Conservation (phyloP, 2,329 filamentous ascomycete genomes). For the Neopestalotiopsis clavispora region DNA sequence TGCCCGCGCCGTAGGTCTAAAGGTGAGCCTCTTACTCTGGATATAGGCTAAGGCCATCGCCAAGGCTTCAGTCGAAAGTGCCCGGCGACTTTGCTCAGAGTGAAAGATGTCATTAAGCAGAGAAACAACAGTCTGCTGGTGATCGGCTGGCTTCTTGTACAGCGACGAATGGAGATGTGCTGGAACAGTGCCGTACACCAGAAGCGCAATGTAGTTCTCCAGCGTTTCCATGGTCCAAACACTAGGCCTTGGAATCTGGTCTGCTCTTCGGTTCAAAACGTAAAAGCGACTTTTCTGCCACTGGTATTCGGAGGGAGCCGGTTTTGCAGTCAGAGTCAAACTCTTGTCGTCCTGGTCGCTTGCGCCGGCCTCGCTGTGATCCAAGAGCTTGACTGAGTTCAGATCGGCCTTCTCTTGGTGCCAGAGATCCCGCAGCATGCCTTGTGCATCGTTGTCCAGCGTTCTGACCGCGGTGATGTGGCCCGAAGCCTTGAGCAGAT, state of each 20-base stretch:
- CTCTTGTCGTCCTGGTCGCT: constrained; percentile 22
- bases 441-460: constrained; percentile 24
- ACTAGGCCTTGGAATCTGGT: constrained; percentile 29
- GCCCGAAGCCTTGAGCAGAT: constrained; percentile 30
- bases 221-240: constrained; percentile 33
- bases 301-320: background rate
- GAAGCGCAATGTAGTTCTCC: constrained; percentile 32
- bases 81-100: constrained; percentile 25
- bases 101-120: constrained; percentile 31
- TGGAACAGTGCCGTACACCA: constrained; percentile 32
- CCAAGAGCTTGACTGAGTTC: constrained; percentile 21
- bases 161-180: constrained; percentile 26
- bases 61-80: constrained; percentile 30
- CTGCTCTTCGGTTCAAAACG: constrained; percentile 26
- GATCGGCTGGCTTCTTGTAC: constrained; percentile 26
- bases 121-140: constrained; percentile 32
- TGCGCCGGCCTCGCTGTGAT: constrained; percentile 18
- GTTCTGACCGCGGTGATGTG: constrained; percentile 31
- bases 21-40: constrained; percentile 24
- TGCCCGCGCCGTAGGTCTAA: constrained; percentile 27
- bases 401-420: constrained; percentile 8
- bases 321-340: constrained; percentile 24
- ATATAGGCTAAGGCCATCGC: constrained; percentile 34
- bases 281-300: constrained; percentile 24
- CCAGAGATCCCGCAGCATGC: constrained; percentile 25